Base-by-base conservation (phyloP, 176 grass and related monocot species). In the Cenchrus americanus region DNA sequence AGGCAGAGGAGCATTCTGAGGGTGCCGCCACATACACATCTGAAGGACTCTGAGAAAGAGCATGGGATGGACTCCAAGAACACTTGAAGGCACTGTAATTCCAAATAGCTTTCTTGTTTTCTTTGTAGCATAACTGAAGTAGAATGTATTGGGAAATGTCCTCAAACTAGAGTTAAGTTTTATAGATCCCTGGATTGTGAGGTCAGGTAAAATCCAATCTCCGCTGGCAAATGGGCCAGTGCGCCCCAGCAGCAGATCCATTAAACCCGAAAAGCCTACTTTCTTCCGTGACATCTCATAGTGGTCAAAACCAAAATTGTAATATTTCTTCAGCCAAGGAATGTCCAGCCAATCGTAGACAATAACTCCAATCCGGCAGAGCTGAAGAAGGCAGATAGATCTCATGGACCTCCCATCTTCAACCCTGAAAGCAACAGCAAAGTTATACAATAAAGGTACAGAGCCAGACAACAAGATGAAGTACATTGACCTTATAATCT, bases 111-210 rank as follows among this genome's bases (percentile, higher is more conserved):
- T 98, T 41, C 89, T 86, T 51, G 96, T 98, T 83, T 86, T 91
- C 86, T 96, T 98, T 47, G 96, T 98, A 26, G 96, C 96, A 81
- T 98, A 98, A 87, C 96, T 98, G 84, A 92, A 98, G 83, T 98
- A 98, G 94, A 92, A 96, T 47, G 96, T 98, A 71, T 87, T 92
- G 46, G 93, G 93, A 81, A 98, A 98, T 42, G 91, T 98, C 41
- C 53, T 84, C 41, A 98, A 75, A 19, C 21, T 76, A 23, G 88
- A 86, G 74, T 98, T 98, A 32, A 92, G 65, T 66, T 85, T 92
- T 67, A 98, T 73, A 37, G 93, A 87, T 48, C 93, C 96, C 88
- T 94, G 96, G 19, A 98, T 82, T 80, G 96, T 98, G 64, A 98
- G 89, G 51, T 98, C 96, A 82, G 96, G 93, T 14, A 98, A 82